phyloP scores from a whole-genome alignment of 306 rosid genomes.

The Vigna hirtella region DNA sequence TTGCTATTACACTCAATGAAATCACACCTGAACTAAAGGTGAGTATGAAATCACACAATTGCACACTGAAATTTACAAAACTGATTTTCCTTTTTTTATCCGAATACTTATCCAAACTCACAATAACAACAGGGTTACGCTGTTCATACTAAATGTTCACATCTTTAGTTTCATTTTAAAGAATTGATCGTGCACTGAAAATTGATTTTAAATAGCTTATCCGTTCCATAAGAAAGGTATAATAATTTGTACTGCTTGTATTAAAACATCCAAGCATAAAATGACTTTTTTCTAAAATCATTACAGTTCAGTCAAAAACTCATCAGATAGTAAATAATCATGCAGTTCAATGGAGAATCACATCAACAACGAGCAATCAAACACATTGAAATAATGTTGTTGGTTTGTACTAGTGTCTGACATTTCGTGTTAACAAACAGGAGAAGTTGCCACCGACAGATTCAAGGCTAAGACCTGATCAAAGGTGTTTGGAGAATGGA shows the following conservation, averaged over 20 bases:
- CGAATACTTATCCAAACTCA: too few species aligned
- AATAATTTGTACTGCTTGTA: not conserved
- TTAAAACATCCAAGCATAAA: not conserved
- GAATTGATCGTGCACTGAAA: not conserved
- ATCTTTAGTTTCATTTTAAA: not conserved
- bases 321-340: too few species aligned
- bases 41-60: not conserved
- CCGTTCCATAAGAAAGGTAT: too few species aligned
- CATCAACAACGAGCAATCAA: too few species aligned
- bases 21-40: constrained; percentile 81
- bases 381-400: too few species aligned
- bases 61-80: not conserved
- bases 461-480: constrained; percentile 97
- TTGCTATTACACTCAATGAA: constrained; percentile 85
- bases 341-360: too few species aligned
- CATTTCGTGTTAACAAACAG: constrained; percentile 53
- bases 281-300: not conserved
- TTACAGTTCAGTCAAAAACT: too few species aligned
- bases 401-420: constrained; percentile 30
- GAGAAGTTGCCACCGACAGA: constrained; percentile 96
- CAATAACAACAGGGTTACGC: too few species aligned
- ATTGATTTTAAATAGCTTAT: too few species aligned
- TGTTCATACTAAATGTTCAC: not conserved
- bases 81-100: too few species aligned
- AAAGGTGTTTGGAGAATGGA: constrained; percentile 89